Base-by-base conservation (phyloP, 2,329 filamentous ascomycete species). In the Cucurbitaria berberidis region DNA sequence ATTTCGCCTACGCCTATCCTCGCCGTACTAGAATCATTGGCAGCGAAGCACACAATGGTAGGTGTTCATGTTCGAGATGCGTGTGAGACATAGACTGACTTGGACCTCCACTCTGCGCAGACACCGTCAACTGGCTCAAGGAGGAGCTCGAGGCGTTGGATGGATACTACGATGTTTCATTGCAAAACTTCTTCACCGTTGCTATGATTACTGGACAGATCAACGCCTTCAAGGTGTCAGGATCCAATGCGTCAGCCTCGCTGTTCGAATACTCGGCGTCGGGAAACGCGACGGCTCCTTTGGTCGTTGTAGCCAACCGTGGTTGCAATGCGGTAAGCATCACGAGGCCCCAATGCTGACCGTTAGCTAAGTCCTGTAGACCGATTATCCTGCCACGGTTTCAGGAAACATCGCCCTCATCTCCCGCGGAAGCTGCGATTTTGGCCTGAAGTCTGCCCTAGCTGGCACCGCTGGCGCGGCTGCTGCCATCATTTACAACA, bases 401-500 rank as follows among this genome's bases (percentile, higher is more conserved):
- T 72, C 77, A 9, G 88, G 86, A 44, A 85, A 84, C 52, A 87
- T 95, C 53, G 89, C 88, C 9, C 79, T 95, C 32, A 82, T 95
- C 59, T 79, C 81, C 26, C 86, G 90, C 49, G 90, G 90, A 47
- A 80, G 76, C 1, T 95, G 90, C 68, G 62, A 85, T 7, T 95
- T 93, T 62, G 89, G 86, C 10, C 75, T 81, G 53, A 95, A 95
- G 77, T 88, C 88, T 1, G 81, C 81, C 47, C 77, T 84, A 13
- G 89, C 90, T 5, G 88, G 86, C 36, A 80, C 78, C 43, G 88
- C 88, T 1, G 89, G 89, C 18, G 90, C 90, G 5, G 73, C 84
- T 3, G 90, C 86, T 1, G 88, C 87, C 0, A 76, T 95, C 13
- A 80, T 95, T 44, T 93, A 90, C 76, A 91, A 93, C 78, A 88